phyloP scores from a whole-genome alignment of 805 yeast genomes.

The Debaryomyces prosopidis region DNA sequence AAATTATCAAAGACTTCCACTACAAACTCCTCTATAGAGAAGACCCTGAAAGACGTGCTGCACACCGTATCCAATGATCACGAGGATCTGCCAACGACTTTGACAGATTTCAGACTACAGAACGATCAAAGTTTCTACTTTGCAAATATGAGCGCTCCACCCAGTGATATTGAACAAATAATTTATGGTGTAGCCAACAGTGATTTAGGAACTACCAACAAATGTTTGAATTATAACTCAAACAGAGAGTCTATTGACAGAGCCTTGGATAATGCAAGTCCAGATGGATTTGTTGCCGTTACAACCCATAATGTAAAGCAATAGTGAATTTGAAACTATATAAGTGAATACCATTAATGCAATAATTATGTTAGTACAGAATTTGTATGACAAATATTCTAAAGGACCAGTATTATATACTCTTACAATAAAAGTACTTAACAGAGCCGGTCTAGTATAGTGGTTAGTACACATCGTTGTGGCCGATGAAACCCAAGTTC shows the following conservation, averaged over 20 bases:
- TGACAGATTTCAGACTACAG: not conserved
- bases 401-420: too few species aligned
- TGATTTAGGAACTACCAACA: not conserved
- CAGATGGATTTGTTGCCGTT: constrained; percentile 7
- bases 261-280: constrained; percentile 3
- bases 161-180: constrained; percentile 4
- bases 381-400: not conserved
- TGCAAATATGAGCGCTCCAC: constrained; percentile 2
- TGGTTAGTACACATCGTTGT: constrained; percentile 51
- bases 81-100: constrained; percentile 3
- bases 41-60: not conserved
- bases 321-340: not conserved
- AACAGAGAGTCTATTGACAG: constrained; percentile 7
- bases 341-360: constrained; percentile 1
- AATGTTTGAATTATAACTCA: not conserved
- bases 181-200: constrained; percentile 3
- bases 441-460: constrained; percentile 47
- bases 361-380: not conserved
- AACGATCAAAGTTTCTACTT: not conserved
- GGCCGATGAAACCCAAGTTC: constrained; percentile 53
- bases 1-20: constrained; percentile 8
- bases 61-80: too few species aligned
- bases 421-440: not conserved
- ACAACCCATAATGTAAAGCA: constrained; percentile 8
- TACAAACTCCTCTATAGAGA: constrained; percentile 2